Evolutionary conservation across 441 rosid species (phyloP), one percentile per base, ranked within the genome.

Genomic region (Aquilaria agallochum): DNA sequence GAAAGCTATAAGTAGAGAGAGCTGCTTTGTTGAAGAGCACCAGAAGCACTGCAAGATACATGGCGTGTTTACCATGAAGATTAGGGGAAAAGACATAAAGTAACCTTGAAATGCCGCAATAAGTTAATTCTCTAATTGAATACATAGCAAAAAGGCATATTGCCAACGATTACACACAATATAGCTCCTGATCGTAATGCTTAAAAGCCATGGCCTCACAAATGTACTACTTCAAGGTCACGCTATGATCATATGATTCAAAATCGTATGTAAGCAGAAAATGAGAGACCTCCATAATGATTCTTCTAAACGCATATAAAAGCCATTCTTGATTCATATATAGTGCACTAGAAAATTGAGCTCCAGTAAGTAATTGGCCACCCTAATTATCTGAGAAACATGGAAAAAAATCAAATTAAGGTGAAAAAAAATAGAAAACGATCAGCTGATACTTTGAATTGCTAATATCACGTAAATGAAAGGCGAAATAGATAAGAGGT

Each of bases 1-100:
- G 98, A 76, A 92, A 95, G 12, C 59, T 75, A 65, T 88, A 92
- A 31, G 98, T 84, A 59, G 98, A 95, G 59, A 95, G 94, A 60
- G 97, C 99, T 53, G 98, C 99, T 84, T 92, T 95, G 71, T 95
- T 95, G 87, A 95, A 92, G 76, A 95, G 63, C 48, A 87, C 80
- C 60, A 89, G 78, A 67, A 89, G 85, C 63, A 85, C 94, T 89
- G 87, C 69, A 51, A 67, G 53, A 60, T n/a, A 57, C 5, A 14
- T 46, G 36, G 9, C 11, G 27, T 14, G 4, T 50, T 51, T 36
- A 45, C 7, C 6, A 45, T 12, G 2, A 2, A 14, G 5, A 11
- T 20, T 27, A 20, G 1, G 48, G 0, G 32, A 36, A 36, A 36
- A 36, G 0, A 8, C 42, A 36, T 36, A 36, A 36, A 8, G 42